These are phyloP conservation scores for Lenwebbia sp. DNA, from an alignment of 345 rosid genomes.

Conservation along the genomic window DNA sequence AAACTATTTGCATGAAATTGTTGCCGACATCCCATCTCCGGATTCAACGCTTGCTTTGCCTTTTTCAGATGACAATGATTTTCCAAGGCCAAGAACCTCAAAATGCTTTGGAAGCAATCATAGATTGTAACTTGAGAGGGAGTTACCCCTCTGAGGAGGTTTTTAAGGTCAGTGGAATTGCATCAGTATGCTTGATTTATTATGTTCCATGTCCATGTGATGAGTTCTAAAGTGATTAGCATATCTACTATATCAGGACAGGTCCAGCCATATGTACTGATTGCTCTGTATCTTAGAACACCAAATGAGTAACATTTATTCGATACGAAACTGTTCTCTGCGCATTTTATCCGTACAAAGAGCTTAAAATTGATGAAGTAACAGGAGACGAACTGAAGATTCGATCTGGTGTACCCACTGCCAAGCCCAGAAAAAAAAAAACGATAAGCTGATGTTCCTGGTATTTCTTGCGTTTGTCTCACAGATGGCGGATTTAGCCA, in stretches of 20 bases:
- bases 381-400: neutral
- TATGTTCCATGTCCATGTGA: neutral
- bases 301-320: neutral
- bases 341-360: neutral
- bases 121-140: conserved; percentile 32
- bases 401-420: neutral
- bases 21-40: neutral
- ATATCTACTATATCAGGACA: neutral
- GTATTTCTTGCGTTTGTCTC: neutral
- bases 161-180: conserved; percentile 22
- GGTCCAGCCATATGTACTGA: neutral
- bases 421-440: neutral
- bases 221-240: neutral
- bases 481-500: conserved; percentile 43
- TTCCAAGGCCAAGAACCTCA: conserved; percentile 33
- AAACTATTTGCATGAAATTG: neutral
- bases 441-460: neutral
- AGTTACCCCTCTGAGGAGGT: conserved; percentile 37
- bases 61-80: conserved; percentile 18
- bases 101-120: conserved; percentile 23
- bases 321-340: neutral
- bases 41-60: neutral
- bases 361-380: neutral
- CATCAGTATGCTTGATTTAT: neutral
- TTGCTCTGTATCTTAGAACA: neutral